Evolutionary conservation across 306 rosid species (phyloP).

Genomic region (Prunus mongolica): DNA sequence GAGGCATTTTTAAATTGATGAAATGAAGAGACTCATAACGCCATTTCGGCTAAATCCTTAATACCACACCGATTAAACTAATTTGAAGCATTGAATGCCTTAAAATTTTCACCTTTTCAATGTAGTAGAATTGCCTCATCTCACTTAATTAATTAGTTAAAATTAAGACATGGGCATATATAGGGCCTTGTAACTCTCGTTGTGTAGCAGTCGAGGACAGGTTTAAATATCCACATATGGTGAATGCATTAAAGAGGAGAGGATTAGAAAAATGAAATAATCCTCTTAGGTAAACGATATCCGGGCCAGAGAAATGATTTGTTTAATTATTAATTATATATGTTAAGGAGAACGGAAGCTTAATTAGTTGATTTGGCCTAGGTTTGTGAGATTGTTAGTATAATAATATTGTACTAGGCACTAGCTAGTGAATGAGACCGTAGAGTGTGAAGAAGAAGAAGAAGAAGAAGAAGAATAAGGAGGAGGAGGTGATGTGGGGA

Average conservation of each 20-base stretch:
- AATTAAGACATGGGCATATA: neutral
- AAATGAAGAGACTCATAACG: no score
- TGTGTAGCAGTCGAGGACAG: constrained; percentile 5
- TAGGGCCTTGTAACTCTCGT: constrained; percentile 19
- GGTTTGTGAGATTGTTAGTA: constrained; percentile 16
- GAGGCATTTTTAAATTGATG: no score
- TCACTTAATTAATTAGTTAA: neutral
- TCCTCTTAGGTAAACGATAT: neutral
- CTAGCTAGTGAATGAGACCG: neutral
- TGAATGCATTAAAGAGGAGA: constrained; percentile 4
- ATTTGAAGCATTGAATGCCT: neutral
- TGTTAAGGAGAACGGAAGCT: neutral
- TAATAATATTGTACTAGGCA: neutral
- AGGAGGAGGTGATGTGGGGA: constrained; percentile 28
- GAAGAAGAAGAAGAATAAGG: no score
- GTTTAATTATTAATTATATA: neutral
- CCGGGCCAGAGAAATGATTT: neutral
- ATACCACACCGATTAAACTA: fast-evolving
- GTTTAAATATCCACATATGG: neutral
- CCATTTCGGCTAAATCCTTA: no score
- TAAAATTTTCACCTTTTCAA: neutral
- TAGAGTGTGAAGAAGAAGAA: neutral
- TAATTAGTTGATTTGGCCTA: constrained; percentile 24
- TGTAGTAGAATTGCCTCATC: neutral
- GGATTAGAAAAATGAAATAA: neutral